Evolutionary conservation across 2,329 filamentous ascomycete species (phyloP).

Genomic region (Fusarium praegraminearum): DNA sequence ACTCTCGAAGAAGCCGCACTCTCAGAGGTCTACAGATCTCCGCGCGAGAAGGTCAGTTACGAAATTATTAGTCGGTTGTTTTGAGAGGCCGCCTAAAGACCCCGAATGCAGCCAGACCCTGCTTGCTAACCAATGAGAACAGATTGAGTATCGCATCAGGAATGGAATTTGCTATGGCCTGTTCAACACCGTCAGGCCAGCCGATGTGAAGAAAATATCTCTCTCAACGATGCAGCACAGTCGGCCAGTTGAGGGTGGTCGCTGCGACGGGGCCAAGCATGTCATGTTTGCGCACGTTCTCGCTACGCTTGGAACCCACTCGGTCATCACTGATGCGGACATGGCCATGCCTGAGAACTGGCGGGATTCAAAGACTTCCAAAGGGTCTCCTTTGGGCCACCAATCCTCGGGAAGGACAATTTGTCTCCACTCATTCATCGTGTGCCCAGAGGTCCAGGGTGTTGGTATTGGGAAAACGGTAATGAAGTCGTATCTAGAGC

Average conservation of each 20-base stretch:
- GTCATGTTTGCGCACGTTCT: conserved; percentile 83
- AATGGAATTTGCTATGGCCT: conserved; percentile 78
- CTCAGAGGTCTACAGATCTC: conserved; percentile 62
- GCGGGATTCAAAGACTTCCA: conserved; percentile 59
- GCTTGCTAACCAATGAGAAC: conserved; percentile 6
- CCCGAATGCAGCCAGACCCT: background rate
- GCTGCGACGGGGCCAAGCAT: conserved; percentile 52
- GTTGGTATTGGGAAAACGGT: conserved; percentile 80
- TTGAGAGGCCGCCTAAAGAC: background rate
- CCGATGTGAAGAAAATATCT: conserved; percentile 60
- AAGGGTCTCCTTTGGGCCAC: conserved; percentile 70
- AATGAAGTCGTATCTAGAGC: conserved; percentile 80
- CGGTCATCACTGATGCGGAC: conserved; percentile 76
- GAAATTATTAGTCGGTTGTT: background rate
- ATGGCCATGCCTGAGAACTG: conserved; percentile 81
- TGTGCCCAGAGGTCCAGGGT: conserved; percentile 79
- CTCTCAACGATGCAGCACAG: conserved; percentile 63
- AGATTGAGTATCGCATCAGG: conserved; percentile 51
- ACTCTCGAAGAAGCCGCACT: conserved; percentile 68
- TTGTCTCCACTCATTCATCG: conserved; percentile 84
- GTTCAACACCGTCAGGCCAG: conserved; percentile 74
- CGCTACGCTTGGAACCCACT: conserved; percentile 74
- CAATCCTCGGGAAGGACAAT: conserved; percentile 79
- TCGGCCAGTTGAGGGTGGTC: conserved; percentile 67
- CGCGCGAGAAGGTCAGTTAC: conserved; percentile 64